Evolutionary conservation across 1,284 basidiomycete species (phyloP), one percentile per base, ranked within the genome.

Genomic region (Sporisorium graminicola): DNA sequence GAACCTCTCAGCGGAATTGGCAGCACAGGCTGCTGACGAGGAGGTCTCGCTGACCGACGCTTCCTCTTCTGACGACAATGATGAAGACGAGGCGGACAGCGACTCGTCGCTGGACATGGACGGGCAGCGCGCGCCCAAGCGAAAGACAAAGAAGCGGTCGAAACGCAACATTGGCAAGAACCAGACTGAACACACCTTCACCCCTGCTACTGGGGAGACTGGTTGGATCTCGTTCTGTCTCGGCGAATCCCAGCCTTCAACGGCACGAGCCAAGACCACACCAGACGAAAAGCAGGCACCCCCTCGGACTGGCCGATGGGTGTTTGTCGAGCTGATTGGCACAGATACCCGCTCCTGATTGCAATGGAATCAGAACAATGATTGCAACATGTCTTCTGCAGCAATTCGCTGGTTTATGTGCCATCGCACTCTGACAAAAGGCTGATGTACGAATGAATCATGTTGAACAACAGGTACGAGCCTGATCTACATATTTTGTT

Each of bases 221-320:
- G 73, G 73, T 0, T 75, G 73, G 73, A 31, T 67, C 16, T 59
- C 59, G 27, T 75, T 75, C 60, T 66, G 59, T 49, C 49, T 74
- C 31, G 46, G 58, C 20, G 9, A n/a, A 20, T n/a, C 40, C n/a
- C 20, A 20, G 40, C n/a, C 40, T 29, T n/a, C 13, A 47, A 5
- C 26, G 33, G 27, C 24, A 24, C 24, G 12, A 47, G 44, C 14
- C 35, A 35, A 35, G 35, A 13, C 35, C 40, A 20, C 3, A 20
- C 8, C 22, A 27, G 13, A 33, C n/a, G n/a, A 3, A 20, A 16
- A 27, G 26, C 42, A 42, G 37, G 52, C 47, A 12, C 20, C 18
- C 40, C 20, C 24, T 26, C 47, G 37, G 16, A 40, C 47, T 37
- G 37, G 55, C 13, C 46, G 55, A 49, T 74, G 72, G 72, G 43